These are phyloP conservation scores for Arxiozyma slooffiae DNA, from an alignment of 1,139 yeast genomes.

Conservation along the genomic window DNA sequence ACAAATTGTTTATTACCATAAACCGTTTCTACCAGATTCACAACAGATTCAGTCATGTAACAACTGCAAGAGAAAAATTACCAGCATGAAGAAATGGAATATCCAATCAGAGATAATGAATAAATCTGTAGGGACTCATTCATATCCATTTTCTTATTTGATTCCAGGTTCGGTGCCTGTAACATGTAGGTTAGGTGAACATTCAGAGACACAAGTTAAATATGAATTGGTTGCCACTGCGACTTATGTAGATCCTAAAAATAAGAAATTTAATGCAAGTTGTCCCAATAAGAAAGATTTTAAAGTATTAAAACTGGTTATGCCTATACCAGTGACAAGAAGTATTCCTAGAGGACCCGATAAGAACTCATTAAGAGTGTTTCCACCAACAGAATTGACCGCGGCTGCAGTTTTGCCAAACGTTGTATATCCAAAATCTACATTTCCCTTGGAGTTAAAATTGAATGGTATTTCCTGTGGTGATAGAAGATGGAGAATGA, in stretches of 20 bases:
- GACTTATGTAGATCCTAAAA: constrained; percentile 33
- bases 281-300: constrained; percentile 21
- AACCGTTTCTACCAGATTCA: constrained; percentile 55
- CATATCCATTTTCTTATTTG: constrained; percentile 88
- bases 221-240: constrained; percentile 68
- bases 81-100: constrained; percentile 81
- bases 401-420: constrained; percentile 83
- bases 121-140: constrained; percentile 60
- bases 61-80: constrained; percentile 45
- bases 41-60: constrained; percentile 43
- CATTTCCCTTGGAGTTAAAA: constrained; percentile 71
- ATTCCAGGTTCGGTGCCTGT: constrained; percentile 89
- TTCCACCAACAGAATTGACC: constrained; percentile 89
- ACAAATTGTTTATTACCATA: constrained; percentile 57
- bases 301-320: constrained; percentile 36
- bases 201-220: constrained; percentile 47
- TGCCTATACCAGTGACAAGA: constrained; percentile 69
- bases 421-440: constrained; percentile 78
- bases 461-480: constrained; percentile 64
- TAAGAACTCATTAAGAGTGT: constrained; percentile 75
- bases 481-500: constrained; percentile 81
- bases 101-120: constrained; percentile 50
- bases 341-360: constrained; percentile 77
- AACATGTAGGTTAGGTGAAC: constrained; percentile 52
- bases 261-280: not conserved